A percentile compares a stretch with the other conserved stretches of the same genome.
These are phyloP conservation scores for Hygrocybe coccinea DNA, from an alignment of 768 basidiomycete species.

Conservation along the genomic window DNA sequence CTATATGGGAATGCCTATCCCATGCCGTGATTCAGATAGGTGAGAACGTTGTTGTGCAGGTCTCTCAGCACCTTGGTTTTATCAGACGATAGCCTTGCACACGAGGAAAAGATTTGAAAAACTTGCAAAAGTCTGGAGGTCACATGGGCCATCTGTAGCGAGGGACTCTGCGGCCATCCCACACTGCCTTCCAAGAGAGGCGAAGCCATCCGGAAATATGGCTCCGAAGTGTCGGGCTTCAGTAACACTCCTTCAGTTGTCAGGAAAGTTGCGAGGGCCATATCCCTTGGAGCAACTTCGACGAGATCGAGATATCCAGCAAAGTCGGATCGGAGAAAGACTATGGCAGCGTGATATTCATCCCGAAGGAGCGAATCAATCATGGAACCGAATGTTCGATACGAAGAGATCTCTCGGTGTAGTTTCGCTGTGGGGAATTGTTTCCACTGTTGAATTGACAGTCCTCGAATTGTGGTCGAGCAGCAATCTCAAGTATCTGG, in stretches of 20 bases:
- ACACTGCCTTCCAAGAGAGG: slow-evolving; percentile 3
- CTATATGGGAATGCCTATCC: no score
- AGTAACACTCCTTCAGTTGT: no score
- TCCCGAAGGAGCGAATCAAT: slow-evolving; percentile 5
- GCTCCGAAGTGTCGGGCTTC: not conserved
- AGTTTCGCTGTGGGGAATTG: slow-evolving; percentile 2
- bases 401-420: not conserved
- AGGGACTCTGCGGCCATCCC: no score
- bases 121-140: no score
- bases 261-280: not conserved
- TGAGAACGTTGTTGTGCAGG: no score
- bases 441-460: slow-evolving; percentile 3
- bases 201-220: not conserved
- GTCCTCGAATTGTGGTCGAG: not conserved
- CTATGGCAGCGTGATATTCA: slow-evolving; percentile 1
- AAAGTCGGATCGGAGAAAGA: slow-evolving; percentile 9
- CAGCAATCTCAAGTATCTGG: not conserved
- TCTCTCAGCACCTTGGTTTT: no score
- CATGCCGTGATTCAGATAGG: no score
- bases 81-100: no score
- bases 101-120: no score
- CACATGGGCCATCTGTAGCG: no score
- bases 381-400: slow-evolving; percentile 10
- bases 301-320: slow-evolving; percentile 8
- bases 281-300: not conserved